Evolutionary conservation across 1,139 yeast species (phyloP).

Genomic region (Geotrichum bryndzae): DNA sequence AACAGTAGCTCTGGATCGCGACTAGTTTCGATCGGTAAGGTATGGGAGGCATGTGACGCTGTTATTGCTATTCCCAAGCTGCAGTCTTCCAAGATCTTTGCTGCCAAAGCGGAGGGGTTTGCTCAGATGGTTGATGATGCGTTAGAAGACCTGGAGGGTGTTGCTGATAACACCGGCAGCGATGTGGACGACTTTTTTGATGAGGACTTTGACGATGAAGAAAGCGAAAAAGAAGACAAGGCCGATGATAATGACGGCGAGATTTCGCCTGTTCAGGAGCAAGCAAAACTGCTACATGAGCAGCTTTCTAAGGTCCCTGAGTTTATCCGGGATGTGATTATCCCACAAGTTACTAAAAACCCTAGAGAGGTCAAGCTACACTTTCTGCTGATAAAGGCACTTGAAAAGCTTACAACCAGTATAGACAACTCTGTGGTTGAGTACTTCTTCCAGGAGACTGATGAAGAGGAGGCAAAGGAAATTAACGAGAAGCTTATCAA

Average conservation of each 20-base stretch:
- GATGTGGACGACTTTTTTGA: slow-evolving; percentile 8
- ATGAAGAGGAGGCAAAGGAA: slow-evolving; percentile 1
- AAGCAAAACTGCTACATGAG: slow-evolving; percentile 1
- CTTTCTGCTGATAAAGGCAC: background rate
- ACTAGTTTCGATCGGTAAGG: slow-evolving; percentile 12
- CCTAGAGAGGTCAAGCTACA: slow-evolving; percentile 10
- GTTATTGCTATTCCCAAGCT: slow-evolving; percentile 7
- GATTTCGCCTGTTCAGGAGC: slow-evolving; percentile 1
- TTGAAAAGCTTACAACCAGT: slow-evolving; percentile 1
- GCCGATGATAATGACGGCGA: slow-evolving; percentile 1
- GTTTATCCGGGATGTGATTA: background rate
- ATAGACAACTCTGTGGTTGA: slow-evolving; percentile 12
- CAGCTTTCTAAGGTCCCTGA: background rate
- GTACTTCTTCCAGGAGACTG: slow-evolving; percentile 4
- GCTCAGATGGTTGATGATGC: slow-evolving; percentile 10
- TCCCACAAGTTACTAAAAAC: slow-evolving; percentile 6
- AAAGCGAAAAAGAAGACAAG: background rate
- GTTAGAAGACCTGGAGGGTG: slow-evolving; percentile 5
- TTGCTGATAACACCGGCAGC: background rate
- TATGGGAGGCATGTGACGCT: slow-evolving; percentile 18
- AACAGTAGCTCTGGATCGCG: slow-evolving; percentile 3
- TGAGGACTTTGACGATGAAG: slow-evolving; percentile 7
- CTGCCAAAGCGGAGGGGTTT: slow-evolving; percentile 6
- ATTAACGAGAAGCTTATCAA: background rate
- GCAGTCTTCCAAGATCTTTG: slow-evolving; percentile 13